phyloP scores from a whole-genome alignment of 345 rosid species.

The Aquilaria sinensis region DNA sequence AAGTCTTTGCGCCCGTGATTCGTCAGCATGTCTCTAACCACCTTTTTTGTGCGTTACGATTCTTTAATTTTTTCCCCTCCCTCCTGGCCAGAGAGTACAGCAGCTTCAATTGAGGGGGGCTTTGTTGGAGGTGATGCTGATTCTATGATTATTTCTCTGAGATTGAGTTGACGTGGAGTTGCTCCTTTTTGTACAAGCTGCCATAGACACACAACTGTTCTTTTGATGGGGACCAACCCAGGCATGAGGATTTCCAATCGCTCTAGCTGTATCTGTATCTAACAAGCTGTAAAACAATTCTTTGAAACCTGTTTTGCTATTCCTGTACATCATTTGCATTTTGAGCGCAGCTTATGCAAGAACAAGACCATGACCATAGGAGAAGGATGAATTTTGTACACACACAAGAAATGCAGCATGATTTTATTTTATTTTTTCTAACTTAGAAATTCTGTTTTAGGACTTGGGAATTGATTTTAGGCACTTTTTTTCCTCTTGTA shows the following conservation, averaged over 20 bases:
- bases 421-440: too few relatives aligned
- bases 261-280: slow-evolving; percentile 39
- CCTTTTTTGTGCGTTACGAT: slow-evolving; percentile 25
- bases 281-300: slow-evolving; percentile 34
- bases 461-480: too few relatives aligned
- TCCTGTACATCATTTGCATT: slow-evolving; percentile 27
- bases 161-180: slow-evolving; percentile 17
- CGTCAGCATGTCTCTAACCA: slow-evolving; percentile 23
- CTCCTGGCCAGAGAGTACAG: slow-evolving; percentile 28
- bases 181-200: slow-evolving; percentile 32
- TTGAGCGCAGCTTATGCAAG: slow-evolving; percentile 15
- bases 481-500: too few relatives aligned
- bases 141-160: slow-evolving; percentile 18
- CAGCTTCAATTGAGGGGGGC: slow-evolving; percentile 24
- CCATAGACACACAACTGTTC: slow-evolving; percentile 12
- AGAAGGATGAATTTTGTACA: too few relatives aligned
- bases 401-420: too few relatives aligned
- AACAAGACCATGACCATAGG: neutral
- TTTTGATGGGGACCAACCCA: slow-evolving; percentile 10
- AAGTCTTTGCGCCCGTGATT: slow-evolving; percentile 14
- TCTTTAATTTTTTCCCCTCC: slow-evolving; percentile 39
- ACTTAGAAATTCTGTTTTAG: too few relatives aligned
- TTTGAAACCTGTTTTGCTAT: slow-evolving; percentile 22
- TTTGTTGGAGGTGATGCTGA: slow-evolving; percentile 22
- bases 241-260: slow-evolving; percentile 22